Base-by-base conservation (phyloP, 768 basidiomycete genomes). In the Dacryopinax primogenitus region DNA sequence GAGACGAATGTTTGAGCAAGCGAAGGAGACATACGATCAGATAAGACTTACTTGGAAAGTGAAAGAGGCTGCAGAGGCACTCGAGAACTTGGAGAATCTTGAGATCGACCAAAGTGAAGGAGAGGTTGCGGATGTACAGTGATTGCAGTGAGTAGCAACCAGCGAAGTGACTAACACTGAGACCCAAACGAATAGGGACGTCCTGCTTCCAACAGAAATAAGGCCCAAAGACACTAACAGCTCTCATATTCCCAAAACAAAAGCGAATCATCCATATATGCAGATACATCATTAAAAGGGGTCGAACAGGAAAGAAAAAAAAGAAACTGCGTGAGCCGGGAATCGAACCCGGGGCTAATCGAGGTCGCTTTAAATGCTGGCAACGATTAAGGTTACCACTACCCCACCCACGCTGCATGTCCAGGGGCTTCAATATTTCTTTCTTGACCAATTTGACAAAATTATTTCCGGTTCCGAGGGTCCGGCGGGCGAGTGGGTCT, bases 231-330 rank as follows among this genome's bases (percentile, higher is more conserved):
- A n/a, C n/a, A n/a, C n/a, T n/a, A n/a, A n/a, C 36, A 37, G 72
- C 74, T 72, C 64, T 68, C 28, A 39, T 12, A 7, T 7, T 7
- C 23, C 23, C 23, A 7, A 15, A 47, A 26, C 13, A 11, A 47
- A 9, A 11, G 23, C 6, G 45, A 47, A 13, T 12, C 9, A 47
- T 21, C 13, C 45, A 47, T 21, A 26, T 12, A 26, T 7, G 23
- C 9, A 47, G 23, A 7, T 15, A 15, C 23, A 12, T 9, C 9
- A 21, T 7, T 7, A 58, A 15, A 58, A 58, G 12, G 11, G 13
- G 51, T 28, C 3, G 51, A 3, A 13, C n/a, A 58, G 51, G 4
- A 30, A 30, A 3, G 32, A 58, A 11, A 11, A 13, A 58, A 58
- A 58, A 30, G 51, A 11, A 3, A 4, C 18, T 58, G 51, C 51